phyloP scores from a whole-genome alignment of 2,329 filamentous ascomycete species.

The Thelonectria olida region DNA sequence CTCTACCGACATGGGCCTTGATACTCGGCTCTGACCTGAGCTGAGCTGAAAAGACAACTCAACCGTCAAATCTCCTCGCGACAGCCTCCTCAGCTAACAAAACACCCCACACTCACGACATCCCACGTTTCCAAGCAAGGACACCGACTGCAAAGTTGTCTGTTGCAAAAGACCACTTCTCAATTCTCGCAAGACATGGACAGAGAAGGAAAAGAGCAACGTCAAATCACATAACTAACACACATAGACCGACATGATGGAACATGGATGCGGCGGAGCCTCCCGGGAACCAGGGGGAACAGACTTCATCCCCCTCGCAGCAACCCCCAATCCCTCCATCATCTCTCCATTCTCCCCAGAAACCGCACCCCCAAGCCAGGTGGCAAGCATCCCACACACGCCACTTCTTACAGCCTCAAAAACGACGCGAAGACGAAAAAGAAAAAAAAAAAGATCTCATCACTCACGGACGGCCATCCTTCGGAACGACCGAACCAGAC shows the following conservation, averaged over 20 bases:
- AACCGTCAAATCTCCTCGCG: neutral
- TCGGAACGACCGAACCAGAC: conserved; percentile 32
- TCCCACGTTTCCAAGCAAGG: conserved; percentile 12
- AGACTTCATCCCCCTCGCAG: conserved; percentile 5
- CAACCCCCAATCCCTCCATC: neutral
- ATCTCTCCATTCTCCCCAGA: conserved; percentile 9
- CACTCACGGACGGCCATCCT: conserved; percentile 22
- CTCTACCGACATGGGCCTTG: neutral
- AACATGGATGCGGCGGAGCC: conserved; percentile 12
- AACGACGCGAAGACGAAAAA: neutral
- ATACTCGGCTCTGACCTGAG: conserved; percentile 3
- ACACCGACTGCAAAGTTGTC: conserved; percentile 2
- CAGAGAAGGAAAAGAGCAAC: neutral
- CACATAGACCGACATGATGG: neutral
- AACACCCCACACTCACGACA: conserved; percentile 22
- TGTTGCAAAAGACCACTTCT: neutral
- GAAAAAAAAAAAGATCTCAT: neutral
- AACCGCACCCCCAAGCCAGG: conserved; percentile 4
- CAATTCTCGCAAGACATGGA: neutral
- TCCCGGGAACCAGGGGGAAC: conserved; percentile 15
- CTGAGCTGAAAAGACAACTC: conserved; percentile 1
- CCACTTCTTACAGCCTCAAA: conserved; percentile 8
- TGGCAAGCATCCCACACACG: conserved; percentile 7
- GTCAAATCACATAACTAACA: conserved; percentile 13
- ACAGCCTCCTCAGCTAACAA: conserved; percentile 13